Evolutionary conservation across 2,329 filamentous ascomycete genomes (phyloP).

Genomic region (Coniella lustricola): DNA sequence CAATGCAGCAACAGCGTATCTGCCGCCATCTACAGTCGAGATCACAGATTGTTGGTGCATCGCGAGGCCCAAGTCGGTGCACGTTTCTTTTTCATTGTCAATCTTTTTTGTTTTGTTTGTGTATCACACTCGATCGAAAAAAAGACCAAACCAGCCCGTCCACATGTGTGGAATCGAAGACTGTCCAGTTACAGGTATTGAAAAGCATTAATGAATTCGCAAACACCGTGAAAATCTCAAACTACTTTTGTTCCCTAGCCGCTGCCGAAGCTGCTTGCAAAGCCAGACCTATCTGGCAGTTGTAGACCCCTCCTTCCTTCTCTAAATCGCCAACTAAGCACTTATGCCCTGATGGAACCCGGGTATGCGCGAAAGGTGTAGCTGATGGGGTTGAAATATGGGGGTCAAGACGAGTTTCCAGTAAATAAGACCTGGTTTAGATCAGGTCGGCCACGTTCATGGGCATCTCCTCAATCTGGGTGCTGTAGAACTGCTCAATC

Average conservation of each 20-base stretch:
- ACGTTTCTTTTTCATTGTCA: constrained; percentile 6
- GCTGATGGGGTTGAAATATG: constrained; percentile 14
- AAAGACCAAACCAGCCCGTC: no score
- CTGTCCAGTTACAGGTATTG: constrained; percentile 10
- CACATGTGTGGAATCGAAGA: constrained; percentile 14
- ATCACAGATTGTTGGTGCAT: no score
- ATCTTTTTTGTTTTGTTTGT: constrained; percentile 13
- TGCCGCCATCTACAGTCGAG: no score
- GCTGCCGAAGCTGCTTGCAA: constrained; percentile 8
- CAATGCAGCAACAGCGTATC: no score
- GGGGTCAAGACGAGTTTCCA: constrained; percentile 11
- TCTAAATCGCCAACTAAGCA: constrained; percentile 17
- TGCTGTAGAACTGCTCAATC: constrained; percentile 70
- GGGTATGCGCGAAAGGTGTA: constrained; percentile 12
- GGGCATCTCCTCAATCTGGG: constrained; percentile 97
- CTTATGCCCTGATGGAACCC: constrained; percentile 12
- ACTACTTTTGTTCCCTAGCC: constrained; percentile 15
- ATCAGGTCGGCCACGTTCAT: constrained; percentile 77
- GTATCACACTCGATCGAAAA: no score
- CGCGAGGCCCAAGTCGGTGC: background rate
- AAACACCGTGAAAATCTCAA: constrained; percentile 12
- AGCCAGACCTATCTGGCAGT: constrained; percentile 13
- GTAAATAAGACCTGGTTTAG: background rate
- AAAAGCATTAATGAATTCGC: constrained; percentile 17
- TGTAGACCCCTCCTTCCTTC: constrained; percentile 16